These are phyloP conservation scores for Ehretia macrophylla DNA, from an alignment of 257 asterid species.

Conservation along the genomic window DNA sequence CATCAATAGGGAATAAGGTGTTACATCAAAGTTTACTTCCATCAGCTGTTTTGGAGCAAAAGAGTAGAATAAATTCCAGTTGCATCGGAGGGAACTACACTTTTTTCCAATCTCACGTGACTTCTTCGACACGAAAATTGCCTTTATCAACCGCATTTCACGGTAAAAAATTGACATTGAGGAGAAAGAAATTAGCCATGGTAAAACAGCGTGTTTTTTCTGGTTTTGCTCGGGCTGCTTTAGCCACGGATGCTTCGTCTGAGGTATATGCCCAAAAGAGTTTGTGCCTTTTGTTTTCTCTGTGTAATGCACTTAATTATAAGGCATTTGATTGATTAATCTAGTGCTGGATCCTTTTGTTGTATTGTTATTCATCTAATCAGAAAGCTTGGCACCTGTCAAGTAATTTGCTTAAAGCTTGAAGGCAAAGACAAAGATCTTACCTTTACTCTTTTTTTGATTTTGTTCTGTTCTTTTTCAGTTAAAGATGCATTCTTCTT, in stretches of 20 bases:
- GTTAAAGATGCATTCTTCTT: not conserved
- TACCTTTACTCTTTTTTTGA: not conserved
- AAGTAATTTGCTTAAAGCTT: not conserved
- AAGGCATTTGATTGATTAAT: not conserved
- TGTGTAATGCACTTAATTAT: not conserved
- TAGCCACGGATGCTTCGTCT: conserved; percentile 55
- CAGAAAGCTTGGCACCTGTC: not conserved
- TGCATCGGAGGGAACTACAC: conserved; percentile 54
- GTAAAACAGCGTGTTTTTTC: conserved; percentile 40
- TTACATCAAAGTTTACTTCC: conserved; percentile 64
- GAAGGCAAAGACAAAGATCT: not conserved
- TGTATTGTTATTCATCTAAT: not conserved
- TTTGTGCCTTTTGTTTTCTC: not conserved
- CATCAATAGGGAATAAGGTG: conserved; percentile 72
- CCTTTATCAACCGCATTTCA: conserved; percentile 60
- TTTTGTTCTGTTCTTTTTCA: conserved; percentile 1
- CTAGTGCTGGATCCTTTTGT: not conserved
- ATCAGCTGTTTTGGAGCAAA: conserved; percentile 48
- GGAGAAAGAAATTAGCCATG: conserved; percentile 44
- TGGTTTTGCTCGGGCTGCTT: conserved; percentile 51
- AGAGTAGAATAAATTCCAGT: conserved; percentile 56
- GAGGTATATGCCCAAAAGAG: conserved; percentile 36
- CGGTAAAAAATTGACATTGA: conserved; percentile 44
- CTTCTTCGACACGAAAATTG: conserved; percentile 39
- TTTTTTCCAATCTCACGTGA: conserved; percentile 58